Conservation (phyloP, 2,329 filamentous ascomycete genomes). For the Simplicillium aogashimaense region DNA sequence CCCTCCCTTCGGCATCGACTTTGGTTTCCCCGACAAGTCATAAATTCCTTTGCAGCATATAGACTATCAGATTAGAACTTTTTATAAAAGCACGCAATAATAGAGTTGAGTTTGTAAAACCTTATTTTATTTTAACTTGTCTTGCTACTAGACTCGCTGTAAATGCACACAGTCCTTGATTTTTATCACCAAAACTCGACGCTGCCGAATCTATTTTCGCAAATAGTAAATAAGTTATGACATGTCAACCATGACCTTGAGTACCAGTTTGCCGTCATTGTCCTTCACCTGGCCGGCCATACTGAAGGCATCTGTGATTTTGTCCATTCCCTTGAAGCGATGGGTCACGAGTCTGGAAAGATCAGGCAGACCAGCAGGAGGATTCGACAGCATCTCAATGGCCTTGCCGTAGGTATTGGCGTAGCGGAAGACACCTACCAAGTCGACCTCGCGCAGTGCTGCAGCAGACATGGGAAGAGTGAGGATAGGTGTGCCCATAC, state of each 20-base stretch:
- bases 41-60: constrained; percentile 8
- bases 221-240: constrained; percentile 5
- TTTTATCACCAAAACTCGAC: not conserved
- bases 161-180: not conserved
- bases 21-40: constrained; percentile 63
- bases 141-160: not conserved
- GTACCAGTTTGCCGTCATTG: constrained; percentile 56
- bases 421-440: constrained; percentile 63
- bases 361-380: constrained; percentile 45
- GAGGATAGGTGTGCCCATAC: constrained; percentile 63
- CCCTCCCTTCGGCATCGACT: constrained; percentile 57
- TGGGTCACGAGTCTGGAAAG: constrained; percentile 63
- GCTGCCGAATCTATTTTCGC: not conserved
- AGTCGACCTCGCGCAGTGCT: constrained; percentile 58
- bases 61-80: constrained; percentile 5
- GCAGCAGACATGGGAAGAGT: constrained; percentile 60
- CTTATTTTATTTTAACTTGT: too few relatives aligned
- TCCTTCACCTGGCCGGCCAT: constrained; percentile 66
- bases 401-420: constrained; percentile 61
- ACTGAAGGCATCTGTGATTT: constrained; percentile 57
- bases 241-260: constrained; percentile 61
- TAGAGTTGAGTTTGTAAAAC: not conserved
- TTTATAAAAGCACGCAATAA: constrained; percentile 1
- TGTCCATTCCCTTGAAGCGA: constrained; percentile 52
- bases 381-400: constrained; percentile 39